Percentiles rank a stretch among this genome's conserved stretches.
Conservation (phyloP, 495 filamentous ascomycete species). For the Trichoderma asperelloides region DNA sequence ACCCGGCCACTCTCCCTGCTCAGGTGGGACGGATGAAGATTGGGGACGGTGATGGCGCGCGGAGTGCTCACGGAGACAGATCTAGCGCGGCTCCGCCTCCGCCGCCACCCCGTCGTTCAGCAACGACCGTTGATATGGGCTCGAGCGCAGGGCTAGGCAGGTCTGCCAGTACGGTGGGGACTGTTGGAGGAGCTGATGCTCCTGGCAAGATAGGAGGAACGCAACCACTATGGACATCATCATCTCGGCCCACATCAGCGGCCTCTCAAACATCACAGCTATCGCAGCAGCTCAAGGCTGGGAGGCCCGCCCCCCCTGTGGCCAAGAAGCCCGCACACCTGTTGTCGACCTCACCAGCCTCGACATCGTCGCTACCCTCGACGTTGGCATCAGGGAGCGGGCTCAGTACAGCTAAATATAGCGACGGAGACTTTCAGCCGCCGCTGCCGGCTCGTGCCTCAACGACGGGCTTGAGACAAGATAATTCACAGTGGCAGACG, state of each 20-base stretch:
- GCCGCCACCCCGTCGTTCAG: constrained; percentile 34
- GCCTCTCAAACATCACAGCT: constrained; percentile 19
- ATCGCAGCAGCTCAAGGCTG: constrained; percentile 6
- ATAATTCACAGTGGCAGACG: neutral
- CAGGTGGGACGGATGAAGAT: constrained; percentile 31
- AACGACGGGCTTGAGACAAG: neutral
- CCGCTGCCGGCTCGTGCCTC: constrained; percentile 2
- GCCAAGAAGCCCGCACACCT: constrained; percentile 47
- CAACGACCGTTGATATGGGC: constrained; percentile 20
- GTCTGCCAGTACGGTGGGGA: constrained; percentile 6
- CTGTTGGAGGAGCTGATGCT: neutral
- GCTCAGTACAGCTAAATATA: neutral
- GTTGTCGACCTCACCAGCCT: constrained; percentile 25
- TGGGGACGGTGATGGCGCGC: constrained; percentile 16
- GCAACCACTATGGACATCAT: constrained; percentile 10
- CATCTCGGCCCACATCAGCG: constrained; percentile 16
- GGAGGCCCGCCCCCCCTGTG: constrained; percentile 41
- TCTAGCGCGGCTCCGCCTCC: constrained; percentile 32
- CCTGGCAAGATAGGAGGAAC: constrained; percentile 12
- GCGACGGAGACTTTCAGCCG: neutral
- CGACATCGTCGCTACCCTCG: neutral
- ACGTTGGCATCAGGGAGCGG: constrained; percentile 11
- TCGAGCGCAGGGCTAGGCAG: neutral
- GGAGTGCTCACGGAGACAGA: constrained; percentile 10
- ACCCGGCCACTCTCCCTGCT: constrained; percentile 34